These are phyloP conservation scores for Silene vulgaris DNA, from an alignment of 179 eudicot genomes.

Conservation along the genomic window DNA sequence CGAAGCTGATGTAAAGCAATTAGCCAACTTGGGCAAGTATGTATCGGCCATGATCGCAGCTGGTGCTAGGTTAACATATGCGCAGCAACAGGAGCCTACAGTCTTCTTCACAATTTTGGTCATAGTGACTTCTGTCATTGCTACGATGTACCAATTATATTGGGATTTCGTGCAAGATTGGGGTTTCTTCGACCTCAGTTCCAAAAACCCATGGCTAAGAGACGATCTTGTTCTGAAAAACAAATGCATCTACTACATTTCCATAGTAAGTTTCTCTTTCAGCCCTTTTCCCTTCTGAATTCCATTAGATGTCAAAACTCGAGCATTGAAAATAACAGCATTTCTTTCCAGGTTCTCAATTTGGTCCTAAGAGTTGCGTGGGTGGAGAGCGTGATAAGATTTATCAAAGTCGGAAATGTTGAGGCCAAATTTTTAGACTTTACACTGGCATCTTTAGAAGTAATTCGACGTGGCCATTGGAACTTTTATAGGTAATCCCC, in stretches of 20 bases:
- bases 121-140: conserved; percentile 57
- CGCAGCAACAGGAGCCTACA: conserved; percentile 41
- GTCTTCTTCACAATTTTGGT: conserved; percentile 52
- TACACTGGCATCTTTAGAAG: conserved; percentile 81
- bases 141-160: conserved; percentile 79
- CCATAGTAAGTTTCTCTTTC: conserved; percentile 40
- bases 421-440: conserved; percentile 70
- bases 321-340: neutral
- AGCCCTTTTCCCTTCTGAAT: neutral
- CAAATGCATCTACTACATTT: conserved; percentile 63
- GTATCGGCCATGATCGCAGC: conserved; percentile 98
- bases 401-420: conserved; percentile 42
- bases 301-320: neutral
- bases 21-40: conserved; percentile 87
- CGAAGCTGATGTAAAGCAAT: conserved; percentile 49
- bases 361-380: conserved; percentile 72
- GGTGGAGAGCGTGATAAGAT: conserved; percentile 71
- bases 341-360: conserved; percentile 52
- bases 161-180: conserved; percentile 97
- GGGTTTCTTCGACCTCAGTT: conserved; percentile 64
- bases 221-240: conserved; percentile 71
- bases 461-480: conserved; percentile 99
- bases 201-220: conserved; percentile 73
- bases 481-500: conserved; percentile 73
- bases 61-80: conserved; percentile 72